A percentile compares a stretch with the other conserved stretches of the same genome.
Evolutionary conservation across 2,329 filamentous ascomycete species (phyloP).

Genomic region (Ophiostoma quercus): DNA sequence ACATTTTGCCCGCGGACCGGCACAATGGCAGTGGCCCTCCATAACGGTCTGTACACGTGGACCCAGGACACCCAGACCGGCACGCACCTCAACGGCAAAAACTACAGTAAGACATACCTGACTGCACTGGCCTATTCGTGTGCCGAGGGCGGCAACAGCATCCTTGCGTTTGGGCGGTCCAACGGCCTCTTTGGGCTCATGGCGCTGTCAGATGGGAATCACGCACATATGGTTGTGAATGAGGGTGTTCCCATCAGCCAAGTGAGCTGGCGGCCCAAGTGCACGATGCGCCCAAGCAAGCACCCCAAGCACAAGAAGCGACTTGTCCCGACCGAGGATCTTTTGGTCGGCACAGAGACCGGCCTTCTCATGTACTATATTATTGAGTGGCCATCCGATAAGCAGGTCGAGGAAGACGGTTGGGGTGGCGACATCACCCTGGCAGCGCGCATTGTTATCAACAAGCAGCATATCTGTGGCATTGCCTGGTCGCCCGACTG

Average conservation of each 20-base stretch:
- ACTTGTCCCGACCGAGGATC: constrained; percentile 66
- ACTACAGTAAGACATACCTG: constrained; percentile 54
- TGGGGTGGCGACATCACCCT: constrained; percentile 77
- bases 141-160: constrained; percentile 63
- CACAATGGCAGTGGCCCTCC: constrained; percentile 78
- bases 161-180: constrained; percentile 79
- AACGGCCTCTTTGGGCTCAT: constrained; percentile 72
- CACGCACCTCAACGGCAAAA: constrained; percentile 45
- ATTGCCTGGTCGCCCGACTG: constrained; percentile 81
- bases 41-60: constrained; percentile 79
- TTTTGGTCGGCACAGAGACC: constrained; percentile 78
- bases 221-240: constrained; percentile 53
- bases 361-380: constrained; percentile 85
- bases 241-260: constrained; percentile 72
- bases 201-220: constrained; percentile 58
- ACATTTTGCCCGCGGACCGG: constrained; percentile 73
- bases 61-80: constrained; percentile 67
- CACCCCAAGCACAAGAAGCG: constrained; percentile 44
- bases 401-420: constrained; percentile 57
- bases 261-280: constrained; percentile 70
- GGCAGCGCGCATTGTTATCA: constrained; percentile 68
- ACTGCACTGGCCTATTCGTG: constrained; percentile 93
- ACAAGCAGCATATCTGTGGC: constrained; percentile 87
- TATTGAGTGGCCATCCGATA: constrained; percentile 72
- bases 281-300: constrained; percentile 48